These are phyloP conservation scores for Fusarium sp. DNA, from an alignment of 2,329 filamentous ascomycete species.

Conservation along the genomic window DNA sequence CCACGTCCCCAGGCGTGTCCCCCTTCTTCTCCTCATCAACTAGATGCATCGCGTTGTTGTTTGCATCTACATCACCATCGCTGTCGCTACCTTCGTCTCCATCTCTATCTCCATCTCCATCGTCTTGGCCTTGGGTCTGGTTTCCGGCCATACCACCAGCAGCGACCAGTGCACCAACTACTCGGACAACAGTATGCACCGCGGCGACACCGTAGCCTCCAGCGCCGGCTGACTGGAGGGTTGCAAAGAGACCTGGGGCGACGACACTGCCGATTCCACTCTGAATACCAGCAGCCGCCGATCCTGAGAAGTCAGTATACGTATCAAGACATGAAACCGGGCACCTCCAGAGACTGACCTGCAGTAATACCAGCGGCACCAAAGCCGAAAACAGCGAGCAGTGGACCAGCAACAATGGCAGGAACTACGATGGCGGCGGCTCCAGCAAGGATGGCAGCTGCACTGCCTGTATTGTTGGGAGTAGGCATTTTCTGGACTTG, in stretches of 20 bases:
- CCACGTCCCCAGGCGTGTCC: neutral
- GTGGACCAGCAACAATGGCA: neutral
- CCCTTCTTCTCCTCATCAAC: neutral
- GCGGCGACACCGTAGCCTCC: constrained; percentile 47
- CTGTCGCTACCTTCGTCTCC: neutral
- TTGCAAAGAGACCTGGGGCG: constrained; percentile 45
- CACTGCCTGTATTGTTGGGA: neutral
- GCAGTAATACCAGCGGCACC: neutral
- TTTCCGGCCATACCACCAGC: neutral
- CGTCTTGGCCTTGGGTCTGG: neutral
- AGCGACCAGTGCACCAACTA: neutral
- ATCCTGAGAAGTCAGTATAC: constrained; percentile 32
- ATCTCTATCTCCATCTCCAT: no score
- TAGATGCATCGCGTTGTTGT: neutral
- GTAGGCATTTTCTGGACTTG: neutral
- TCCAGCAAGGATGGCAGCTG: neutral
- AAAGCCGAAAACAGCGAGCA: neutral
- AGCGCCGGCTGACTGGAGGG: constrained; percentile 50
- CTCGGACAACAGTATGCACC: constrained; percentile 39
- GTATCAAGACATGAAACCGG: neutral
- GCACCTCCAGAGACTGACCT: neutral
- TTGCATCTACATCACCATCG: no score
- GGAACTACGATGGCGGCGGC: neutral
- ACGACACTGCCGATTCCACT: constrained; percentile 48
- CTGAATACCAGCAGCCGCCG: constrained; percentile 46